A percentile compares a stretch with the other conserved stretches of the same genome.
phyloP scores from a whole-genome alignment of 2,329 filamentous ascomycete genomes.

The Orbilia ellipsospora region DNA sequence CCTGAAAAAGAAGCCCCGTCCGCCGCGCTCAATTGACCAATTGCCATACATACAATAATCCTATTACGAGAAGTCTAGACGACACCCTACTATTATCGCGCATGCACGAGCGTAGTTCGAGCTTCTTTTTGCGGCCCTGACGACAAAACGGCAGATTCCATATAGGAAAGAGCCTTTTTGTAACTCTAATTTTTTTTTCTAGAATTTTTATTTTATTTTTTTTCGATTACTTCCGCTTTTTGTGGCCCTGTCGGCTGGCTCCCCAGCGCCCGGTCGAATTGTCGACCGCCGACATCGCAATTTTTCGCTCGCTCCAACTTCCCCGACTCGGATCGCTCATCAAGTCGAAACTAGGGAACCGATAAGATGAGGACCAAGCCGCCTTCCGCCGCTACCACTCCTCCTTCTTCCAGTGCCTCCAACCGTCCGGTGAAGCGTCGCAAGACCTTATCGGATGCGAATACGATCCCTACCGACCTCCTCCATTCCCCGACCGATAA shows the following conservation, averaged over 20 bases:
- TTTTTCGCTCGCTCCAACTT: constrained; percentile 45
- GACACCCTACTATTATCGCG: constrained; percentile 4
- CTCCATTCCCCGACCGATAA: constrained; percentile 51
- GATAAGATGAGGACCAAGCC: constrained; percentile 54
- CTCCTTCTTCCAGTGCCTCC: constrained; percentile 52
- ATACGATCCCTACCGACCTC: constrained; percentile 37
- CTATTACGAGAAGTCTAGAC: constrained; percentile 6
- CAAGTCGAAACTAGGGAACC: constrained; percentile 24
- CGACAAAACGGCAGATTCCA: constrained; percentile 47
- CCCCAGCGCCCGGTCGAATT: constrained; percentile 25
- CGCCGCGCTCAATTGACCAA: constrained; percentile 46
- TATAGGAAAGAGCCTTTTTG: constrained; percentile 13
- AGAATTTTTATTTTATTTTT: neutral
- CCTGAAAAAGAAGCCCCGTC: constrained; percentile 50
- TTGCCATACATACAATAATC: constrained; percentile 39
- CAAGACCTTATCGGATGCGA: constrained; percentile 51
- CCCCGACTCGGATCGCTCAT: constrained; percentile 50
- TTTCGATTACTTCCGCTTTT: neutral
- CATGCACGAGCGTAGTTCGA: constrained; percentile 18
- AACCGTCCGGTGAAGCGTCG: constrained; percentile 55
- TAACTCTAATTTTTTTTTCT: too few species aligned
- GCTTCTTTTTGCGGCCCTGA: constrained; percentile 29
- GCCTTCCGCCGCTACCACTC: constrained; percentile 50
- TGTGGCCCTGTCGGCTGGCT: constrained; percentile 22
- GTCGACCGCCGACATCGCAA: constrained; percentile 55